Base-by-base conservation (phyloP, 2,329 filamentous ascomycete species). In the Myriosclerotinia scirpicola region DNA sequence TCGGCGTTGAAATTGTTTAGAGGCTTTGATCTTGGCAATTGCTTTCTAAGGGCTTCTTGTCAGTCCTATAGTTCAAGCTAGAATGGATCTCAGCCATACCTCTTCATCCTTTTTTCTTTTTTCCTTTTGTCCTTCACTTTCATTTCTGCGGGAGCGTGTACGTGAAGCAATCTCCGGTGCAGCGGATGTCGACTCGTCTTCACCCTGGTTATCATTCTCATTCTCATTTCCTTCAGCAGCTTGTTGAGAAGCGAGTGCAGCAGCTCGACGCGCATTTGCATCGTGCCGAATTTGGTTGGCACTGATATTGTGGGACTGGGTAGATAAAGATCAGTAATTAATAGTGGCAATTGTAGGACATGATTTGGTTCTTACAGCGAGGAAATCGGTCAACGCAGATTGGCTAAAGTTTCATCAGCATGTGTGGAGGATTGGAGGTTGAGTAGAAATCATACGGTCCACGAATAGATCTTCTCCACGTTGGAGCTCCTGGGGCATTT, bases 221-320 rank as follows among this genome's bases (percentile, higher is more conserved):
- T 78, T 78, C 59, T 82, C 83, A 65, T 82, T 80, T 59, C 76
- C 77, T 26, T 40, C 64, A n/a, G 66, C 68, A 17, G 66, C 62
- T 65, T 69, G 69, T 48, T 72, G 69, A 6, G 74, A 70, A 38
- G 74, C 75, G 22, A 73, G 58, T 26, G 84, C 84, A 58, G 75
- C 74, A 61, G 73, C 72, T 62, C 82, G 79, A 56, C 84, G 80
- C 46, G 77, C 76, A 42, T 82, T 80, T 22, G 83, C 83, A 69
- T 84, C 80, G 26, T 79, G 75, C 46, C 81, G 80, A 66, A 87
- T 87, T 67, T 84, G 81, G 38, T 80, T 76, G 2, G 85, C 84
- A 30, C 86, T 91, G 71, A 92, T 92, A 73, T 91, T 91, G 76
- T 91, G 88, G 2, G 89, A 86, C 84, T 89, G 79, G 40, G 80